A percentile compares a stretch with the other conserved stretches of the same genome.
Evolutionary conservation across 805 yeast genomes (phyloP).

Genomic region (Metschnikowia anglica): DNA sequence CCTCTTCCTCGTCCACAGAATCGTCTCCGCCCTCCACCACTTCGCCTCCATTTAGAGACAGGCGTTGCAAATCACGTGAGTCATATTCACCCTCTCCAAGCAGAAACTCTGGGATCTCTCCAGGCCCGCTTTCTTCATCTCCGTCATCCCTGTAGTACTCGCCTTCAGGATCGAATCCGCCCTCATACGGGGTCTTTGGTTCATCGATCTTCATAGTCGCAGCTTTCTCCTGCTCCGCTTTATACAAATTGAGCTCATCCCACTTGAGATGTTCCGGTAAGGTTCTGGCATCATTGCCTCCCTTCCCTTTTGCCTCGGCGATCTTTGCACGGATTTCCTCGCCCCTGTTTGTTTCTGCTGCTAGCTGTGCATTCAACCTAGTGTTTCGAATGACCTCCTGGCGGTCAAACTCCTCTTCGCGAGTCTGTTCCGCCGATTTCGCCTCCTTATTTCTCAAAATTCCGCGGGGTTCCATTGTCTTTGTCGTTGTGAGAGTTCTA

Average conservation of each 20-base stretch:
- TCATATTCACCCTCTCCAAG: slow-evolving; percentile 58
- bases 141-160: slow-evolving; percentile 75
- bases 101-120: slow-evolving; percentile 49
- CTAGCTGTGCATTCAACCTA: slow-evolving; percentile 61
- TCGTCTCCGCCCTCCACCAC: slow-evolving; percentile 29
- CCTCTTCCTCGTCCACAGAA: slow-evolving; percentile 22
- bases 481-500: not conserved
- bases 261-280: slow-evolving; percentile 57
- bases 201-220: slow-evolving; percentile 86
- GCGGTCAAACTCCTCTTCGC: slow-evolving; percentile 45
- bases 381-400: slow-evolving; percentile 80
- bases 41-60: slow-evolving; percentile 43
- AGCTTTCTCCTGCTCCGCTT: slow-evolving; percentile 68
- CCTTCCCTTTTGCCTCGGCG: slow-evolving; percentile 36
- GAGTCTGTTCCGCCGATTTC: slow-evolving; percentile 20
- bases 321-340: slow-evolving; percentile 48
- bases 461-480: slow-evolving; percentile 35
- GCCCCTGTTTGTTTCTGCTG: slow-evolving; percentile 37
- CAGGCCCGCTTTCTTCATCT: slow-evolving; percentile 43
- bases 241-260: slow-evolving; percentile 78
- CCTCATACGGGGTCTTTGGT: slow-evolving; percentile 94
- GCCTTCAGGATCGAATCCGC: slow-evolving; percentile 78
- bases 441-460: slow-evolving; percentile 51
- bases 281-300: slow-evolving; percentile 7
- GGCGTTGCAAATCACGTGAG: slow-evolving; percentile 24